These are phyloP conservation scores for Alternaria panax DNA, from an alignment of 2,329 filamentous ascomycete genomes.

Conservation along the genomic window DNA sequence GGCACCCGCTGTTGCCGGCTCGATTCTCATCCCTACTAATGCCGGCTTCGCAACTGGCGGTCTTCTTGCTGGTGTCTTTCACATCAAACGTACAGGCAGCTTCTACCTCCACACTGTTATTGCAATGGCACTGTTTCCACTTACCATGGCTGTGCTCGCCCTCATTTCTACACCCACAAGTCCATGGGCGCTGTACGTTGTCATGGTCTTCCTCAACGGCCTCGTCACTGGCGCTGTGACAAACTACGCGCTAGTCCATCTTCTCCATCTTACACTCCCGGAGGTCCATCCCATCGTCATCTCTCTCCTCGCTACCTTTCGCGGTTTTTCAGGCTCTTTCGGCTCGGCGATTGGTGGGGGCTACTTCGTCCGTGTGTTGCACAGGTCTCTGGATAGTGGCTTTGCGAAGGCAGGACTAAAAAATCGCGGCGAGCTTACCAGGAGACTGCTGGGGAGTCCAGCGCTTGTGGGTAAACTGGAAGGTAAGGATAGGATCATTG, in stretches of 20 bases:
- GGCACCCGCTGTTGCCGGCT: slow-evolving; percentile 72
- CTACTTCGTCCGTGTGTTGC: slow-evolving; percentile 71
- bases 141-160: slow-evolving; percentile 66
- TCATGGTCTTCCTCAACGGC: slow-evolving; percentile 73
- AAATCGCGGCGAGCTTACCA: slow-evolving; percentile 56
- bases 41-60: slow-evolving; percentile 78
- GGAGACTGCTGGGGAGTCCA: slow-evolving; percentile 66
- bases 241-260: slow-evolving; percentile 83
- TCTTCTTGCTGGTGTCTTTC: slow-evolving; percentile 74
- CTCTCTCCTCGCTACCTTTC: slow-evolving; percentile 78
- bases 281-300: slow-evolving; percentile 77
- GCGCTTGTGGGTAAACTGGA: slow-evolving; percentile 60
- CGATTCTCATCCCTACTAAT: slow-evolving; percentile 83
- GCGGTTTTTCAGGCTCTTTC: slow-evolving; percentile 82
- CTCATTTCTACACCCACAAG: slow-evolving; percentile 62
- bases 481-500: slow-evolving; percentile 60
- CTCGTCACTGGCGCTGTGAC: slow-evolving; percentile 74
- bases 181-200: slow-evolving; percentile 63
- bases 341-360: slow-evolving; percentile 82
- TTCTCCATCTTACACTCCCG: slow-evolving; percentile 73
- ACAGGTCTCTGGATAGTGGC: slow-evolving; percentile 61
- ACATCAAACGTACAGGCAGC: slow-evolving; percentile 74
- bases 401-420: slow-evolving; percentile 59
- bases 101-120: slow-evolving; percentile 73
- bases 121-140: slow-evolving; percentile 67